Conservation (phyloP, 805 yeast species). For the Hanseniaspora meyeri region DNA sequence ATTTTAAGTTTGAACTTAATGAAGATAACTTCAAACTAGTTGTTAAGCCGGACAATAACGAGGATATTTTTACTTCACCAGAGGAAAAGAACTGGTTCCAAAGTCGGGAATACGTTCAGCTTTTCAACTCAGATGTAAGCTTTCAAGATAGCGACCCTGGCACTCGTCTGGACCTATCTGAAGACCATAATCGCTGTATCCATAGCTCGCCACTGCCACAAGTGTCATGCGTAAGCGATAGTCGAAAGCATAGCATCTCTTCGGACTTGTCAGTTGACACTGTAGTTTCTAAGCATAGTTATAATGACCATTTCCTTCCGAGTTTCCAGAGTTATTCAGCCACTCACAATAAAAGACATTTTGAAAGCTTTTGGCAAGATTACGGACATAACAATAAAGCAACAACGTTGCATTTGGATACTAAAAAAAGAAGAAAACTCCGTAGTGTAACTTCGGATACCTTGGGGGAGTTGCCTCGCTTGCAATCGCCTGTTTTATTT, state of each 20-base stretch:
- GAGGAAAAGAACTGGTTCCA: not conserved
- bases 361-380: not conserved
- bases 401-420: not conserved
- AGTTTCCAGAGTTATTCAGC: not conserved
- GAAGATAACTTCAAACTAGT: not conserved
- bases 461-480: not conserved
- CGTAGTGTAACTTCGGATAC: not conserved
- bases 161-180: not conserved
- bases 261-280: not conserved
- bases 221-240: not conserved
- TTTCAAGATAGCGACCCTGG: not conserved
- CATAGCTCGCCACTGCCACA: not conserved
- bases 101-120: not conserved
- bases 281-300: not conserved
- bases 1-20: not conserved
- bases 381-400: not conserved
- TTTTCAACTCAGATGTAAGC: not conserved
- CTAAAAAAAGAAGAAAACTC: not conserved
- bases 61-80: not conserved
- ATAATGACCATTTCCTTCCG: too few species aligned
- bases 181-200: not conserved
- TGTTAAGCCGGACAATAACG: not conserved
- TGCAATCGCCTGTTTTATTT: not conserved
- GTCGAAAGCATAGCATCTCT: not conserved
- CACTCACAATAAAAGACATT: not conserved